These are phyloP conservation scores for Leccinum longicurvipes DNA, from an alignment of 768 basidiomycete genomes.

Conservation along the genomic window DNA sequence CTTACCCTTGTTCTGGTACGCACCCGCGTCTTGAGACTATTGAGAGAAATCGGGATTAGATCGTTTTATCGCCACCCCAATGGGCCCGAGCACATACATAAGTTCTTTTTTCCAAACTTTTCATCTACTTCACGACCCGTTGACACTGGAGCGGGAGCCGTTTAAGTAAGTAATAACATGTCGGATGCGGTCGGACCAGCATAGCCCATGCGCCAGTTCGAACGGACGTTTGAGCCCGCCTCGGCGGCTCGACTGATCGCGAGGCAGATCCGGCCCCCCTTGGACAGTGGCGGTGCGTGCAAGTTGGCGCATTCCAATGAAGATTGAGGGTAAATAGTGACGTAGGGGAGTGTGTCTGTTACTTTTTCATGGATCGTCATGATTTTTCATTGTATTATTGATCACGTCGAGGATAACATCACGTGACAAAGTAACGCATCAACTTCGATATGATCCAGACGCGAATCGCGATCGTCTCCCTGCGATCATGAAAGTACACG, in stretches of 20 bases:
- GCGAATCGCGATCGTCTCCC: too few species aligned
- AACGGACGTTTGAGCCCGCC: not conserved
- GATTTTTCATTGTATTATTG: too few species aligned
- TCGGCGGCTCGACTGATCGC: not conserved
- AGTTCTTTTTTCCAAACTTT: not conserved
- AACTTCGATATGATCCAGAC: not conserved
- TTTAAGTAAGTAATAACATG: not conserved
- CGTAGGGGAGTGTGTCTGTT: not conserved
- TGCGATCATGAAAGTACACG: constrained; percentile 67
- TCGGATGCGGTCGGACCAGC: not conserved
- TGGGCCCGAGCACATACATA: not conserved
- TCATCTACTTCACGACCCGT: not conserved
- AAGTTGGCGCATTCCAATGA: not conserved
- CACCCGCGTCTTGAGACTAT: not conserved
- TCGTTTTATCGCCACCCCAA: not conserved
- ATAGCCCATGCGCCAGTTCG: not conserved
- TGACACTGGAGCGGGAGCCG: not conserved
- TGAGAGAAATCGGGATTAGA: not conserved
- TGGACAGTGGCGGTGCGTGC: not conserved
- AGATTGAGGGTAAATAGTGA: not conserved
- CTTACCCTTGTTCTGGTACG: not conserved
- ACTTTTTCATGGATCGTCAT: too few species aligned
- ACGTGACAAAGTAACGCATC: not conserved
- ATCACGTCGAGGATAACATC: not conserved
- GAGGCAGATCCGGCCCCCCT: too few species aligned